Base-by-base conservation (phyloP, 1,284 basidiomycete species). In the Heliocybe sulcata region DNA sequence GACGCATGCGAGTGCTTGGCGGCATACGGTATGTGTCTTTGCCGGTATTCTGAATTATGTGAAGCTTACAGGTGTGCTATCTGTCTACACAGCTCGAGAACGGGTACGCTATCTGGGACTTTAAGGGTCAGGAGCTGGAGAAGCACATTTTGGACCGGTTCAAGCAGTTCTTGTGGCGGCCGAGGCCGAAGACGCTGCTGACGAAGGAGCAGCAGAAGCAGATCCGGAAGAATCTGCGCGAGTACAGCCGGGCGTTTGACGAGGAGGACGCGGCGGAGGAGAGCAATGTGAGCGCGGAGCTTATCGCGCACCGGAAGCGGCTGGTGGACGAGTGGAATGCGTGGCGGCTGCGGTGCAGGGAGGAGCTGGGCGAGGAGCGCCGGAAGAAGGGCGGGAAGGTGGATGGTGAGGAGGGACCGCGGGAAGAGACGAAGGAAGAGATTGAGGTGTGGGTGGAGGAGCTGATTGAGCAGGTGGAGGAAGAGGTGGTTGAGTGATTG, bases 131-230 rank as follows among this genome's bases (percentile, higher is more conserved):
- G 67, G 92, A 97, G 72, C 79, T 98, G 48, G 80, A 87, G 66
- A 95, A 95, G 72, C 83, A 90, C 58, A 85, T 94, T 58, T 79
- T 90, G 60, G 97, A 99, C 68, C 87, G 90, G 58, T 99, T 99
- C 83, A 99, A 99, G 78, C 97, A 99, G 72, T 94, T 99, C 73
- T 80, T 98, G 56, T 99, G 97, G 97, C 87, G 97, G 35, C 95
- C 96, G 38, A 87, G 97, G 23, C 94, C 97, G 2, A 82, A 85
- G 31, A 90, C 93, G 4, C 75, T 99, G 54, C 79, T 99, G 55
- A 80, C 83, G 57, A 94, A 91, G 69, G 94, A 98, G 56, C 85
- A 94, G 60, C 94, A 98, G 68, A 88, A 88, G 64, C 82, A 81
- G 57, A 87, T 99, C 57, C 83, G 93, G 60, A 90, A 88, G 72